These are phyloP conservation scores for Isoetes taiwanensis DNA, from an alignment of 75 land plant species.

Conservation along the genomic window DNA sequence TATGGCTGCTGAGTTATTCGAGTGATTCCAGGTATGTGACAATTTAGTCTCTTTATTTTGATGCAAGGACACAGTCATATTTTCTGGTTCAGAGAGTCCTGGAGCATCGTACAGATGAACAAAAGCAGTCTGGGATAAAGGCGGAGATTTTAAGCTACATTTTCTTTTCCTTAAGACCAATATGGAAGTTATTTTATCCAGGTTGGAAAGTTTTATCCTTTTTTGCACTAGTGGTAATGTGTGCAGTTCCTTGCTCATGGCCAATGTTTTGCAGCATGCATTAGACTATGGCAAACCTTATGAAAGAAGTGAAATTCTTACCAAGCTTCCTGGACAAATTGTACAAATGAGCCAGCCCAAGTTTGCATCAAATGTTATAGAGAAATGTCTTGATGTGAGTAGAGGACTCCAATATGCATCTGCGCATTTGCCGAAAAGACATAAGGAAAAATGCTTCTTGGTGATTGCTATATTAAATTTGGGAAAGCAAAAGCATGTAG, in stretches of 20 bases:
- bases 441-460: no score
- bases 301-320: conserved; percentile 38
- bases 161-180: conserved; percentile 48
- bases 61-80: no score
- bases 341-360: conserved; percentile 65
- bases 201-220: conserved; percentile 13
- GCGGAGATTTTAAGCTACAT: conserved; percentile 53
- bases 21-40: conserved; percentile 24
- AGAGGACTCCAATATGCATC: no score
- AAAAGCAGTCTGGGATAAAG: conserved; percentile 53
- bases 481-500: no score
- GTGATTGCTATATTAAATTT: no score
- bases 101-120: conserved; percentile 52
- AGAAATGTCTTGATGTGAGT: conserved; percentile 46
- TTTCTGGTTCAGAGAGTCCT: conserved; percentile 73
- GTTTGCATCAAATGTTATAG: conserved; percentile 59
- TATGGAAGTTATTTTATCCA: conserved; percentile 58
- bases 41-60: no score
- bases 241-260: no score
- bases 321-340: conserved; percentile 45
- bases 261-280: conserved; percentile 44
- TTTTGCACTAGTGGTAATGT: background rate
- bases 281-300: conserved; percentile 53
- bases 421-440: no score
- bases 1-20: conserved; percentile 85